Base-by-base conservation (phyloP, 371 early-diverging fungal species). In the Circinella minor region DNA sequence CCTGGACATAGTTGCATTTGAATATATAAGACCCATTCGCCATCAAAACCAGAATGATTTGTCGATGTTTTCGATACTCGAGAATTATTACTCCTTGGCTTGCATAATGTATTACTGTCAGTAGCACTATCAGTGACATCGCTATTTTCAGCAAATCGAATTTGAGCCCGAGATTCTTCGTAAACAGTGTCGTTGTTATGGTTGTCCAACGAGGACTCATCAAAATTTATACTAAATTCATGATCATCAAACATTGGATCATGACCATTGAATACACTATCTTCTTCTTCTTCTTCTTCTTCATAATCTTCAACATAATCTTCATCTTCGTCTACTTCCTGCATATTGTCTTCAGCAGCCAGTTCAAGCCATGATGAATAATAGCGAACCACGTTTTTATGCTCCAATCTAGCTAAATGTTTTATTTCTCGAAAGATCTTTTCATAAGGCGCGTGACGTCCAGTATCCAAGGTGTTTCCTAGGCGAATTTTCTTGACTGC, bases 291-390 rank as follows among this genome's bases (percentile, higher is more conserved):
- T 1, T 65, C 68, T 5, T 27, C 61, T 6, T 57, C 39, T 18
- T 69, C 37, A 14, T 55, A 43, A 6, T 55, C 48, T 4, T 63
- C 65, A 15, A 67, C 67, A 14, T 63, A 49, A 17, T 68, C 67
- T 7, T 71, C 73, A 4, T 66, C 47, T 36, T 72, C 68, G 4
- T 65, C 68, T 59, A 75, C 63, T 17, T 36, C 38, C 15, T 39
- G 37, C 10, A 63, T 70, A 11, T 74, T 79, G 39, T 79, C 85
- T 4, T 48, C 47, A 4, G 39, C 34, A 4, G 63, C 55, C 71
- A 89, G 87, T 79, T 98, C 98, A 10, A 98, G 76, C 98, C 98
- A 98, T 37, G 95, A 93, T n/a, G 91, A 86, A 73, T 93, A 95
- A 77, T 98, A 98, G 9, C 98, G 85, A 46, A 97, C 92, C 38